Evolutionary conservation across 2,329 filamentous ascomycete genomes (phyloP).

Genomic region (Pestalotiopsis sp.): DNA sequence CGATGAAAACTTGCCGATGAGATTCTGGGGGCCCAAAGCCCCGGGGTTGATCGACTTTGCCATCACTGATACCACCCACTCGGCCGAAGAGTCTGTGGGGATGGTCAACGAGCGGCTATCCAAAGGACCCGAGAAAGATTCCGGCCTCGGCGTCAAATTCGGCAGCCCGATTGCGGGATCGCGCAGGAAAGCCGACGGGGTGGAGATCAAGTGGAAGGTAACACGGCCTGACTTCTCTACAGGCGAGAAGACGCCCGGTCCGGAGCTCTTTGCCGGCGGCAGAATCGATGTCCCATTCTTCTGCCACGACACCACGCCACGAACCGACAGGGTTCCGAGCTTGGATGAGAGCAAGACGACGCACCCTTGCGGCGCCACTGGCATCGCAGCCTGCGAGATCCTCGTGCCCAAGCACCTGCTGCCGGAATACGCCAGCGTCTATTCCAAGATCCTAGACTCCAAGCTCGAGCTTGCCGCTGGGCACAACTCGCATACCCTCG

Average conservation of each 20-base stretch:
- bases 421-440: neutral
- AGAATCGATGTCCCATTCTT: neutral
- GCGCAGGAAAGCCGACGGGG: neutral
- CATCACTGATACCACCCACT: neutral
- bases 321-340: neutral
- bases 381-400: neutral
- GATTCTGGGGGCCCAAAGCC: neutral
- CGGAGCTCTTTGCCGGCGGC: neutral
- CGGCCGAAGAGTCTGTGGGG: neutral
- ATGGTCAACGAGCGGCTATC: neutral
- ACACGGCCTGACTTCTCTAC: neutral
- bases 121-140: neutral
- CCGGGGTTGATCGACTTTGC: neutral
- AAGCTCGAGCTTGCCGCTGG: neutral
- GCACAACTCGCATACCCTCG: neutral
- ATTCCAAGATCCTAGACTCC: neutral
- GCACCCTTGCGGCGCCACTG: neutral
- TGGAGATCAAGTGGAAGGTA: neutral
- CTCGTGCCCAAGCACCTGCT: neutral
- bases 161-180: neutral
- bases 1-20: neutral
- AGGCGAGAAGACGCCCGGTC: neutral
- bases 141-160: neutral
- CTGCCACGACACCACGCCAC: neutral
- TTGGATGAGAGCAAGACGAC: neutral